phyloP scores from a whole-genome alignment of 306 rosid genomes.

The Casuarina equisetifolia region DNA sequence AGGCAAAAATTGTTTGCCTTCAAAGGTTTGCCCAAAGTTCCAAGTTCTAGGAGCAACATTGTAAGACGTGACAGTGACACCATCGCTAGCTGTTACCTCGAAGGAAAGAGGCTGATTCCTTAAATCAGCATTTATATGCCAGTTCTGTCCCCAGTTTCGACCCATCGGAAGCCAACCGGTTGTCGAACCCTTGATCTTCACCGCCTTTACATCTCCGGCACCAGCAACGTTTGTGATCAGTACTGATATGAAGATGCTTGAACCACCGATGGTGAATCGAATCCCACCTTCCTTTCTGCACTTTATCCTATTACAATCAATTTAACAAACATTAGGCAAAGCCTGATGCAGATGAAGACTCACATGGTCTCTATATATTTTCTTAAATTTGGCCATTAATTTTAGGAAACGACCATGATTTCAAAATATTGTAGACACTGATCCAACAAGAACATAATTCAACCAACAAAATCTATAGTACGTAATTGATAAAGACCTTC shows the following conservation, averaged over 20 bases:
- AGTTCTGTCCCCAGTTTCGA: conserved; percentile 96
- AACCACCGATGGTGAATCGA: conserved; percentile 65
- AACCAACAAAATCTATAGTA: no score
- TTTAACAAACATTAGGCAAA: conserved; percentile 9
- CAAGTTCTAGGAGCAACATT: conserved; percentile 81
- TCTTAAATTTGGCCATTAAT: no score
- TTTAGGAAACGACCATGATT: no score
- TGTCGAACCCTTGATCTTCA: conserved; percentile 88
- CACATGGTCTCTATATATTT: no score
- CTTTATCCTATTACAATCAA: conserved; percentile 58
- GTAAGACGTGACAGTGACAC: conserved; percentile 67
- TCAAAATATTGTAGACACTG: no score
- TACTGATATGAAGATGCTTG: conserved; percentile 75
- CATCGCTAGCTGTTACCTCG: conserved; percentile 72
- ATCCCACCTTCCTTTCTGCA: conserved; percentile 94
- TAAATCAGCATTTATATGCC: conserved; percentile 82
- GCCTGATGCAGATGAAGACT: no score
- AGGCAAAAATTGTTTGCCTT: conserved; percentile 82
- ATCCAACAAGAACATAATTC: no score
- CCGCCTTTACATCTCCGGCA: conserved; percentile 64
- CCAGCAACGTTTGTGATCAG: conserved; percentile 89
- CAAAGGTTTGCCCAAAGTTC: conserved; percentile 90
- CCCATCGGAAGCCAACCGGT: conserved; percentile 99
- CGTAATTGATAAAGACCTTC: not conserved
- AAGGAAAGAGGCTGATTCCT: conserved; percentile 87